Evolutionary conservation across 2,329 filamentous ascomycete genomes (phyloP).

Genomic region (Aspergillus caelatus): DNA sequence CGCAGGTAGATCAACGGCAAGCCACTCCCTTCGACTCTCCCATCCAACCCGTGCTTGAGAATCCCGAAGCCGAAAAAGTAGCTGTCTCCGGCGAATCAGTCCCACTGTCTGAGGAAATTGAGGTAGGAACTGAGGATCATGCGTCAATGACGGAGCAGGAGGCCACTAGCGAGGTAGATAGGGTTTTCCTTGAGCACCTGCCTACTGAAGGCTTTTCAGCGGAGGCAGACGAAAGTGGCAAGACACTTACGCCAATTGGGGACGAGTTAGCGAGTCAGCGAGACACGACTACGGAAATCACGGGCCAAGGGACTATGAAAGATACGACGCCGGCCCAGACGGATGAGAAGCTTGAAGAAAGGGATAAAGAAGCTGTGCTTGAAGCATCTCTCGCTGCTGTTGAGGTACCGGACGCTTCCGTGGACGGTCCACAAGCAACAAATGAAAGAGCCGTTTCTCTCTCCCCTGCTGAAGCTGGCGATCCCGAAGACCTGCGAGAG

Average conservation of each 20-base stretch:
- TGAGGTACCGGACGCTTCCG: not conserved
- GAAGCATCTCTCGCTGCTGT: not conserved
- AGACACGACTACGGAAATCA: not conserved
- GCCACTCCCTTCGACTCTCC: conserved; percentile 36
- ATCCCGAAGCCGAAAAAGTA: conserved; percentile 15
- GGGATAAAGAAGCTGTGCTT: not conserved
- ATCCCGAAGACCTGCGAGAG: too few relatives aligned
- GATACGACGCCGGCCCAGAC: not conserved
- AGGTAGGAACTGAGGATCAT: conserved; percentile 9
- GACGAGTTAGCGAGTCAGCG: not conserved
- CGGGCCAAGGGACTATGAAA: not conserved
- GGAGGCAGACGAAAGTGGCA: not conserved
- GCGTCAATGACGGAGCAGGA: conserved; percentile 8
- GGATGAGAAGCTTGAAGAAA: not conserved
- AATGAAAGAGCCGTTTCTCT: conserved; percentile 21
- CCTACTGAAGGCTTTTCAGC: not conserved
- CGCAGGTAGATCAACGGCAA: conserved; percentile 47
- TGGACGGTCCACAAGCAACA: conserved; percentile 16
- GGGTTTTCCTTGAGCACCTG: not conserved
- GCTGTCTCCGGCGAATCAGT: conserved; percentile 24
- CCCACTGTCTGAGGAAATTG: conserved; percentile 6
- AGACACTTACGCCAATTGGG: not conserved
- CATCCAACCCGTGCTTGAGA: conserved; percentile 35
- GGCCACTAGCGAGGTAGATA: conserved; percentile 5
- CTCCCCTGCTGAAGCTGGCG: conserved; percentile 1